Percentiles rank a stretch among this genome's conserved stretches.
Conservation (phyloP, 192 early-diverging fungal species). For the Dissophora ornata region DNA sequence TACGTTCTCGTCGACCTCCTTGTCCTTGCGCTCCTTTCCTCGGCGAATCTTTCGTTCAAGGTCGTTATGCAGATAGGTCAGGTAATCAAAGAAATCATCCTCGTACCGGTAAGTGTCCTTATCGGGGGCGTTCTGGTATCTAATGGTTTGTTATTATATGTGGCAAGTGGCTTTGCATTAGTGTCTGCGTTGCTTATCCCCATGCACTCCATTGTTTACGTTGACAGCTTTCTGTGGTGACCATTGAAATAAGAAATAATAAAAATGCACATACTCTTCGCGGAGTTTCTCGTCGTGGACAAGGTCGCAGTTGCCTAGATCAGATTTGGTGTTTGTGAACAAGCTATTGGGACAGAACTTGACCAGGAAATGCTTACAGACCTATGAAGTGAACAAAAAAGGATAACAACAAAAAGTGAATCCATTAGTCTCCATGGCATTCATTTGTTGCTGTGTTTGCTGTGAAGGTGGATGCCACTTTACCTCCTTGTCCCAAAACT, state of each 20-base stretch:
- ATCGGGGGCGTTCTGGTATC: constrained; percentile 75
- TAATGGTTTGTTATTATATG: constrained; percentile 24
- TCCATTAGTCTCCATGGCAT: neutral
- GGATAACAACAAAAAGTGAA: neutral
- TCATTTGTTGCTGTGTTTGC: neutral
- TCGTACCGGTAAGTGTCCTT: constrained; percentile 78
- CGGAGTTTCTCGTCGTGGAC: constrained; percentile 86
- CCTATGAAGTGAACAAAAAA: constrained; percentile 39
- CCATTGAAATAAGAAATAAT: neutral
- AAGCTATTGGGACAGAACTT: constrained; percentile 83
- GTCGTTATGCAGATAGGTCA: constrained; percentile 73
- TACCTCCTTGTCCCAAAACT: constrained; percentile 54
- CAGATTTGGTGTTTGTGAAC: constrained; percentile 91
- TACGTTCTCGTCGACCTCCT: constrained; percentile 72
- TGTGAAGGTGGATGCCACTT: neutral
- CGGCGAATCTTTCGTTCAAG: constrained; percentile 78
- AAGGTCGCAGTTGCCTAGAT: constrained; percentile 80
- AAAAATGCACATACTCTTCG: constrained; percentile 56
- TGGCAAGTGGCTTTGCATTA: too few relatives aligned
- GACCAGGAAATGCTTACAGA: constrained; percentile 85
- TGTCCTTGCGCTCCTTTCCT: constrained; percentile 74
- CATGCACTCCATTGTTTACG: too few relatives aligned
- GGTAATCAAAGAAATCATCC: constrained; percentile 73
- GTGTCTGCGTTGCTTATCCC: too few relatives aligned
- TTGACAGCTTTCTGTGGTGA: too few relatives aligned